Conservation (phyloP, 257 asterid species). For the Plantago ovata region DNA sequence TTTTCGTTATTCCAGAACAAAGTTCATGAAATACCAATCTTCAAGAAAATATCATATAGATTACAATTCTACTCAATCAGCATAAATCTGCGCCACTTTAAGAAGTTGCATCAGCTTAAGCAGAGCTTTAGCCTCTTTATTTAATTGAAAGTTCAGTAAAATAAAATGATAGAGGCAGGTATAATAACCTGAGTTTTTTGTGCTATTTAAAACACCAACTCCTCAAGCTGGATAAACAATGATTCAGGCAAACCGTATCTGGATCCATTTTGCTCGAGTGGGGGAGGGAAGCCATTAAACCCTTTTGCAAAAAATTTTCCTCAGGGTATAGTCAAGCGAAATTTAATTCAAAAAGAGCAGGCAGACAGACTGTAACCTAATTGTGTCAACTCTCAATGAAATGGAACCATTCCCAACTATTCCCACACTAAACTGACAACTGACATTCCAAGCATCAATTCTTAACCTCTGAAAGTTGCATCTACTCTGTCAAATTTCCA, state of each 20-base stretch:
- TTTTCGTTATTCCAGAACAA: background rate
- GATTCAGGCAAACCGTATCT: too few species aligned
- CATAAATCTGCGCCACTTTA: constrained; percentile 2
- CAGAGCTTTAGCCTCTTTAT: background rate
- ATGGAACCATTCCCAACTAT: background rate
- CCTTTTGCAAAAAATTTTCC: background rate
- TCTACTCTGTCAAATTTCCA: background rate
- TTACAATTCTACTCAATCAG: constrained; percentile 1
- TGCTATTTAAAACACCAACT: too few species aligned
- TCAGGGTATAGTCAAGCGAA: background rate
- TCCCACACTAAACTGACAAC: background rate
- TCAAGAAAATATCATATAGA: background rate
- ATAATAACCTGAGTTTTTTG: background rate
- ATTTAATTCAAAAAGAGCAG: background rate
- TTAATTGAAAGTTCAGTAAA: background rate
- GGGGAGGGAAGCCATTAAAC: too few species aligned
- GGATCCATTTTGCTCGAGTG: background rate
- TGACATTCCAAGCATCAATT: background rate
- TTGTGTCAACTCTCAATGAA: too few species aligned
- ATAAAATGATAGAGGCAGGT: background rate
- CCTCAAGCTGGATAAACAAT: too few species aligned
- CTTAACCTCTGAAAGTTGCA: background rate
- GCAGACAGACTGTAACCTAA: background rate
- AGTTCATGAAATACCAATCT: background rate
- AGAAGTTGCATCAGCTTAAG: background rate